Conservation (phyloP, 2,329 filamentous ascomycete genomes). For the Stachybotrys echinatus region DNA sequence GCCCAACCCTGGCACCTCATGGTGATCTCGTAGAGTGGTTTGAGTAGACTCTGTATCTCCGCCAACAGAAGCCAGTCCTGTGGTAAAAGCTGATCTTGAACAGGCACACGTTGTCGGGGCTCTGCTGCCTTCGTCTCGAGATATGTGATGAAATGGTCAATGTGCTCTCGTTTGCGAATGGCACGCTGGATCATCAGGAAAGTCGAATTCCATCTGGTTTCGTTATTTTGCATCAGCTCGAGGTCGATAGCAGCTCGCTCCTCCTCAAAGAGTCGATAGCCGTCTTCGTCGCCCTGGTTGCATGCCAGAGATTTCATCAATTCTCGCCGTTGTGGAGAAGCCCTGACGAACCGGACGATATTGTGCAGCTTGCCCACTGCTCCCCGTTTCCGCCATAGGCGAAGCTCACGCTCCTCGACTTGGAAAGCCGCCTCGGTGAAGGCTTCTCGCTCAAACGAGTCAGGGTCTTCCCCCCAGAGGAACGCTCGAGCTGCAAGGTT, state of each 20-base stretch:
- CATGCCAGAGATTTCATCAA: constrained; percentile 1
- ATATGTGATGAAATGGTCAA: constrained; percentile 1
- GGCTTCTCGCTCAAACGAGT: constrained; percentile 1
- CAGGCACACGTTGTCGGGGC: constrained; percentile 1
- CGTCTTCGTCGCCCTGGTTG: neutral
- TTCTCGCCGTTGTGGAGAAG: constrained; percentile 1
- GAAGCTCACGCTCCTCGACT: neutral
- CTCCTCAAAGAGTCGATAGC: constrained; percentile 1
- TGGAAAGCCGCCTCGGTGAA: neutral
- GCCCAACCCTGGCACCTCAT: constrained; percentile 1
- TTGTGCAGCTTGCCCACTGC: constrained; percentile 1
- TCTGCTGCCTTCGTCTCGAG: neutral
- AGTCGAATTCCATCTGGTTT: constrained; percentile 2
- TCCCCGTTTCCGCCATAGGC: constrained; percentile 1
- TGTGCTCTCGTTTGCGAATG: constrained; percentile 1
- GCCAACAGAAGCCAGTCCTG: constrained; percentile 1
- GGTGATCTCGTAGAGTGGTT: constrained; percentile 1
- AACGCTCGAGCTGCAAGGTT: constrained; percentile 1
- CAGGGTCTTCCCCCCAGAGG: neutral
- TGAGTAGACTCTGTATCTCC: constrained; percentile 2
- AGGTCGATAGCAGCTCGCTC: constrained; percentile 2
- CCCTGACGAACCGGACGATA: constrained; percentile 1
- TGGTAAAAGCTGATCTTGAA: constrained; percentile 1
- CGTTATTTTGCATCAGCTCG: constrained; percentile 1
- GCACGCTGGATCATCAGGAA: constrained; percentile 1